A percentile compares a stretch with the other conserved stretches of the same genome.
Conservation (phyloP, 2,329 filamentous ascomycete genomes). For the Alternaria gaisen region DNA sequence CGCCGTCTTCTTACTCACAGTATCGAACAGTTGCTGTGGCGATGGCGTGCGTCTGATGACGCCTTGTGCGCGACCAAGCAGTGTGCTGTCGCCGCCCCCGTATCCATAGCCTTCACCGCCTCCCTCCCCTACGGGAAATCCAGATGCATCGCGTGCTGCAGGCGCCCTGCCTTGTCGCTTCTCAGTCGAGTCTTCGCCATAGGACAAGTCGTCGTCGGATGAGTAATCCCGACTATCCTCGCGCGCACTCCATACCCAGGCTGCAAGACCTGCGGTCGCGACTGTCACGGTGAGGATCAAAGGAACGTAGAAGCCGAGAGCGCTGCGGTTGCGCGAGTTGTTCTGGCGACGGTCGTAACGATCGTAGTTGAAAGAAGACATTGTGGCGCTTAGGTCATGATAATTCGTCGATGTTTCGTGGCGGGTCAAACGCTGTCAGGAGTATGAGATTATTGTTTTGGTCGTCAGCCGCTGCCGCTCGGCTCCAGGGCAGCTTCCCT, state of each 20-base stretch:
- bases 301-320: conserved; percentile 87
- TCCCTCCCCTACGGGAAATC: conserved; percentile 38
- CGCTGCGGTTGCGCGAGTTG: conserved; percentile 62
- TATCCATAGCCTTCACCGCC: conserved; percentile 24
- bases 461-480: conserved; percentile 10
- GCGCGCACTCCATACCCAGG: conserved; percentile 94
- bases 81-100: conserved; percentile 63
- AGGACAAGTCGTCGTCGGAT: conserved; percentile 57
- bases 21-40: conserved; percentile 87
- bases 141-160: conserved; percentile 25
- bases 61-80: conserved; percentile 81
- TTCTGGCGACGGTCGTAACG: conserved; percentile 60
- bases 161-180: conserved; percentile 34
- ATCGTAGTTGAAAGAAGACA: conserved; percentile 64
- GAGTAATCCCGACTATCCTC: conserved; percentile 75
- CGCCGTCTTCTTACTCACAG: conserved; percentile 80
- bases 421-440: conserved; percentile 14
- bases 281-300: conserved; percentile 86
- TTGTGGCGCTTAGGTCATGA: conserved; percentile 30
- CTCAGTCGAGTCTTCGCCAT: conserved; percentile 52
- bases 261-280: conserved; percentile 83
- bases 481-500: conserved; percentile 9
- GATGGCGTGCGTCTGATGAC: conserved; percentile 83
- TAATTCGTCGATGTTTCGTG: conserved; percentile 21
- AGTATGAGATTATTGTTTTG: conserved; percentile 2